Base-by-base conservation (phyloP, 2,329 filamentous ascomycete species). In the Ascochyta pisi region DNA sequence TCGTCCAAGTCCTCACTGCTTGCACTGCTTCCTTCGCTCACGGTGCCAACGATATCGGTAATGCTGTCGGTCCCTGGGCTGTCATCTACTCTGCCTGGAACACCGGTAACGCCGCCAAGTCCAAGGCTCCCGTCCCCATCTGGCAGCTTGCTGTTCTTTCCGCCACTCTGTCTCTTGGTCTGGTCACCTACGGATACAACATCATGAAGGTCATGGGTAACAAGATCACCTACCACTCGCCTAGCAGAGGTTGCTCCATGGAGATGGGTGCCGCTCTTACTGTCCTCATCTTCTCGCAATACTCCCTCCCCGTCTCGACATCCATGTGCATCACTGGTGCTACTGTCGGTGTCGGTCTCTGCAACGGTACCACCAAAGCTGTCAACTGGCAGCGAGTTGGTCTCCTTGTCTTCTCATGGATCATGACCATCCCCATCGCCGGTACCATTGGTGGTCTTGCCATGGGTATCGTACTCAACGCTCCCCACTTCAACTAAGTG, bases 171-270 rank as follows among this genome's bases (percentile, higher is more conserved):
- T 90, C 83, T 42, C 38, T 72, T 19, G 89, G 89, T 64, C 81
- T 92, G 54, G 81, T 87, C 69, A 91, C 89, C 13, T 92, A 91
- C 67, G 89, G 89, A 9, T 92, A 91, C 80, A 91, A 92, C 80
- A 92, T 92, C 78, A 92, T 92, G 89, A 91, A 90, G 79, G 87
- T 90, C 76, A 91, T 92, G 89, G 89, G 89, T 49, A 92, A 92
- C 82, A 89, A 89, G 77, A 87, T 90, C 73, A 91, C 88, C 54
- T 89, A 89, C 75, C 87, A 90, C 74, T 84, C 82, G 3, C 83
- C 83, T 4, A 80, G 75, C 61, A 71, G 83, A 66, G 56, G 80
- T 47, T 90, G 79, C 65, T 91, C 88, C 46, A 92, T 92, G 89
- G 89, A 92, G 73, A 84, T 92, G 84, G 89, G 89, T 42, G 89